Evolutionary conservation across 176 grass and related monocot species (phyloP), one percentile per base, ranked within the genome.

Genomic region (Aegilops longissima): DNA sequence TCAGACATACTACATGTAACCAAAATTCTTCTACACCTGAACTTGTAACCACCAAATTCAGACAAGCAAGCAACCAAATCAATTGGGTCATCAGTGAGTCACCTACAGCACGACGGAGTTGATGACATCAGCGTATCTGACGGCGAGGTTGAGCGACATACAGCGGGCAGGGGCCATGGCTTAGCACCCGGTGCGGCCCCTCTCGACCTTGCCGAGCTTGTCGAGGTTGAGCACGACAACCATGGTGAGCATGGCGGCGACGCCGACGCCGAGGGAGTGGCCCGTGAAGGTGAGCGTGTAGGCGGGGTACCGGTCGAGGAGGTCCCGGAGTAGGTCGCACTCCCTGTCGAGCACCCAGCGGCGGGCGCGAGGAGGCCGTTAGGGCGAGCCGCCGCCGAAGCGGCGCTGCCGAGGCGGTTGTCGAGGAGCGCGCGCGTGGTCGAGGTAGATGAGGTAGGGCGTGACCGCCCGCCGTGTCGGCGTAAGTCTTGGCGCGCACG

Each of bases 281-380:
- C 95, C 95, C 2, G 90, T 93, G 86, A 97, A 94, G 52, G 95
- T 97, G 74, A 97, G 86, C 36, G 77, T 97, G 83, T 97, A 97
- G 80, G 11, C 86, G 0, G 92, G 92, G 78, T 94, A 85, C 5
- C 77, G 49, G 52, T 87, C 78, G 39, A 97, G 34, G 36, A 97
- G 81, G 18, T 93, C 95, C 64, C 82, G 70, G 49, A 97, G 80
- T 0, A 94, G 27, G 84, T 97, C 87, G 78, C 90, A 94, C 78
- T 97, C 95, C 29, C 24, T 49, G 78, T 97, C 95, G 86, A 97
- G 86, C 14, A 97, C 86, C 84, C 92, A 97, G 1, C 92, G 8
- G 92, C 90, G 24, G 95, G 12, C 93, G 87, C n/a, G 78, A 97
- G 77, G 58, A 97, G 89, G 13, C 95, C 92, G 73, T 97, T 97